These are phyloP conservation scores for Parietichytrium sp. DNA, from an alignment of 108 stramenopile genomes.

Conservation along the genomic window DNA sequence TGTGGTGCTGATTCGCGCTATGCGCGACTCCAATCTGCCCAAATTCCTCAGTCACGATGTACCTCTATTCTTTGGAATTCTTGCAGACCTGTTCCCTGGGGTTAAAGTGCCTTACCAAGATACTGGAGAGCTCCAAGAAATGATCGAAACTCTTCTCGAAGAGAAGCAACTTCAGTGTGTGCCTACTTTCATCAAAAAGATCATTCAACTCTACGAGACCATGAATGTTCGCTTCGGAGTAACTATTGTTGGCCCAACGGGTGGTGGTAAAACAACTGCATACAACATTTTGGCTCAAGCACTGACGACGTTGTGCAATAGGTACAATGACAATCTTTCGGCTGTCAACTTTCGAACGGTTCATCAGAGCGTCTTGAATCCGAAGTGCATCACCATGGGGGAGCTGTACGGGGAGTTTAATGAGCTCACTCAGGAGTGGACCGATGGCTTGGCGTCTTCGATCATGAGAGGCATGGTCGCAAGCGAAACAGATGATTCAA, in stretches of 20 bases:
- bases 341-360: slow-evolving; percentile 16
- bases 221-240: slow-evolving; percentile 67
- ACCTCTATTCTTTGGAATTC: slow-evolving; percentile 65
- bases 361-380: slow-evolving; percentile 56
- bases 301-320: slow-evolving; percentile 46
- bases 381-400: slow-evolving; percentile 68
- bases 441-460: slow-evolving; percentile 59
- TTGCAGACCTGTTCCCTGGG: slow-evolving; percentile 66
- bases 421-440: slow-evolving; percentile 68
- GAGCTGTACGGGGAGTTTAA: slow-evolving; percentile 71
- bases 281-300: slow-evolving; percentile 56
- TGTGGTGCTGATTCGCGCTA: slow-evolving; percentile 60
- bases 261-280: slow-evolving; percentile 61
- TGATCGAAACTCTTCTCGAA: background rate
- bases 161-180: background rate
- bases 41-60: slow-evolving; percentile 66
- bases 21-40: slow-evolving; percentile 67
- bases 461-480: slow-evolving; percentile 50
- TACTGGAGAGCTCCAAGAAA: slow-evolving; percentile 53
- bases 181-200: slow-evolving; percentile 37
- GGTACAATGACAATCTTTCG: slow-evolving; percentile 6
- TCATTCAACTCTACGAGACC: slow-evolving; percentile 65
- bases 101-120: slow-evolving; percentile 56
- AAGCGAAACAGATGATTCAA: slow-evolving; percentile 46
- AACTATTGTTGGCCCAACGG: slow-evolving; percentile 67